Base-by-base conservation (phyloP, 164 flowering plant genomes). In the Santalum album region DNA sequence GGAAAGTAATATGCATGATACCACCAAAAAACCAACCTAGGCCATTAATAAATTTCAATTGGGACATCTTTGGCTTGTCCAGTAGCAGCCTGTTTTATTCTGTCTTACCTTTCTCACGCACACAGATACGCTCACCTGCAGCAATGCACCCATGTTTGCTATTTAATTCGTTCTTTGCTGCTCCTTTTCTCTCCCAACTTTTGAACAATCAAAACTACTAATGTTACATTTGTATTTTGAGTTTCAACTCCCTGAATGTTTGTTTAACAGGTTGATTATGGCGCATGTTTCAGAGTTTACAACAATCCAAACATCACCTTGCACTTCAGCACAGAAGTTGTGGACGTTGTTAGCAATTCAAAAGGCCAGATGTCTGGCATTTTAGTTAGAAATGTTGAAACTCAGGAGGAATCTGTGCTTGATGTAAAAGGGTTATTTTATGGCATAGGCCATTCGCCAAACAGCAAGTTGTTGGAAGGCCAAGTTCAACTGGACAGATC, bases 221-320 rank as follows among this genome's bases (percentile, higher is more conserved):
- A 77, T 61, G 60, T 69, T 51, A 58, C 45, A 46, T 54, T 56
- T 70, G 59, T 68, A 66, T 59, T 59, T 80, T 75, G 74, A 75
- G 77, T 72, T 92, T 89, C 94, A 88, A 84, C 90, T 77, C 76
- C 84, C 70, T 78, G 85, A 71, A 79, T 88, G 91, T 91, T 83
- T 91, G 78, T 80, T 86, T 92, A 92, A 92, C 98, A 92, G 96
- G 96, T 84, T 92, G 82, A 75, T 92, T 92, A 79, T 92, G 84
- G 89, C 94, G 96, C 81, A 84, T 92, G 96, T 92, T 88, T 89
- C 99, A 92, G 99, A 92, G 90, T 92, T 72, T 61, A 62, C 81
- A 82, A 86, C 91, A 89, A 84, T 69, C 99, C 96, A 70, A 92
- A 92, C 57, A 56, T 92, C 70, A 89, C 99, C 40, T 73, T 92